Percentiles rank a stretch among this genome's conserved stretches.
Conservation (phyloP, 306 rosid genomes). For the Quercus cerris region DNA sequence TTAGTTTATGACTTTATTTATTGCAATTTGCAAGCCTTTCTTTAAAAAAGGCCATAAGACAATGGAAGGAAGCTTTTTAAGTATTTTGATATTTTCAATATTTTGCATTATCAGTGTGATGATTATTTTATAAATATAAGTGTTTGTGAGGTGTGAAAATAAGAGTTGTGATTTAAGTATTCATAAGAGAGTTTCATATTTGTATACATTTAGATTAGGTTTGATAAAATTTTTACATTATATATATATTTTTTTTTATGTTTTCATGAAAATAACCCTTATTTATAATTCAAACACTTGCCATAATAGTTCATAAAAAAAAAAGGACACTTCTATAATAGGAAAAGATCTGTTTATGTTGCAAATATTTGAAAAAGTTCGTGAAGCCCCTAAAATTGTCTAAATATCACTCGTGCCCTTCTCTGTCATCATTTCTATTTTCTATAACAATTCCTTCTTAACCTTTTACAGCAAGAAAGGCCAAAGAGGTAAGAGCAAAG, state of each 20-base stretch:
- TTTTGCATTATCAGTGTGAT: rapidly evolving
- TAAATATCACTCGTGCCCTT: not conserved
- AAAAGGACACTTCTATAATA: too few relatives aligned
- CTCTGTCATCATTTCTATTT: not conserved
- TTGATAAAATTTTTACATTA: rapidly evolving
- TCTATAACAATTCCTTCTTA: not conserved
- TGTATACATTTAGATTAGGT: too few relatives aligned
- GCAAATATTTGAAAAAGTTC: not conserved
- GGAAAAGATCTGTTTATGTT: not conserved
- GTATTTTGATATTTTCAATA: too few relatives aligned
- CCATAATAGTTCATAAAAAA: too few relatives aligned
- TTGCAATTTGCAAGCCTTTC: too few relatives aligned
- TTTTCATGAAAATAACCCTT: too few relatives aligned
- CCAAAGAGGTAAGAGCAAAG: not conserved
- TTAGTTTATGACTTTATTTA: too few relatives aligned
- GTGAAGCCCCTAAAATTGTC: not conserved
- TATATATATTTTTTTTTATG: too few relatives aligned
- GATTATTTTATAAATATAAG: rapidly evolving
- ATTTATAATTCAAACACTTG: too few relatives aligned
- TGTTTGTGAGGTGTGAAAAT: rapidly evolving
- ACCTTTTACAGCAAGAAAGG: constrained; percentile 9
- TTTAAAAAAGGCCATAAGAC: rapidly evolving
- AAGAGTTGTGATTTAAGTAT: rapidly evolving
- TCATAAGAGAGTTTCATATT: rapidly evolving
- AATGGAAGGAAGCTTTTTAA: too few relatives aligned